These are phyloP conservation scores for Daldinia decipiens DNA, from an alignment of 495 filamentous ascomycete genomes.

Conservation along the genomic window DNA sequence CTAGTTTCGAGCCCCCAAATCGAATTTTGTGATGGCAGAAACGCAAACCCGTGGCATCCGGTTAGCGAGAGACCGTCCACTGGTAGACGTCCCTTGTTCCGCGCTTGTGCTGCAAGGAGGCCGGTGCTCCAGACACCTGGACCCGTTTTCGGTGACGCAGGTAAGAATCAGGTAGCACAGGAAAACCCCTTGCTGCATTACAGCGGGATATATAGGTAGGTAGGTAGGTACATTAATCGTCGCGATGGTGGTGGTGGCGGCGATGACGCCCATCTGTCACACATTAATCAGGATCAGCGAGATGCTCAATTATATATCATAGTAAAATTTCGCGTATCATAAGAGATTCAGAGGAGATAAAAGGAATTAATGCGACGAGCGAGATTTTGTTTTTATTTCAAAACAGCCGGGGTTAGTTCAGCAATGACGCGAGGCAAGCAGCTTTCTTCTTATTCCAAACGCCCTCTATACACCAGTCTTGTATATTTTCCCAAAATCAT, in stretches of 20 bases:
- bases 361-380: slow-evolving; percentile 31
- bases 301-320: slow-evolving; percentile 24
- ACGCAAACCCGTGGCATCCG: slow-evolving; percentile 18
- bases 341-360: slow-evolving; percentile 32
- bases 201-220: slow-evolving; percentile 14
- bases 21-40: slow-evolving; percentile 8
- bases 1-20: slow-evolving; percentile 18
- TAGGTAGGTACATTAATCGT: slow-evolving; percentile 21
- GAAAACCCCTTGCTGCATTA: slow-evolving; percentile 14
- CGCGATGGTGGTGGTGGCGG: slow-evolving; percentile 41
- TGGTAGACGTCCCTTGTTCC: slow-evolving; percentile 16
- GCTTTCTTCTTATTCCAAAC: slow-evolving; percentile 15
- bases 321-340: slow-evolving; percentile 36
- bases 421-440: slow-evolving; percentile 23
- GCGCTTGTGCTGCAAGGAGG: slow-evolving; percentile 24
- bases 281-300: slow-evolving; percentile 46
- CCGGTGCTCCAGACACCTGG: slow-evolving; percentile 15
- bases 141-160: slow-evolving; percentile 29
- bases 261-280: slow-evolving; percentile 53
- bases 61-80: slow-evolving; percentile 7
- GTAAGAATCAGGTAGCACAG: slow-evolving; percentile 13
- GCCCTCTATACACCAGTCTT: slow-evolving; percentile 20
- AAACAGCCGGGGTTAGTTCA: slow-evolving; percentile 32
- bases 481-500: slow-evolving; percentile 27
- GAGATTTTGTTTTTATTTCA: slow-evolving; percentile 41